These are phyloP conservation scores for Spergularia bocconei DNA, from an alignment of 148 eudicot species.

Conservation along the genomic window DNA sequence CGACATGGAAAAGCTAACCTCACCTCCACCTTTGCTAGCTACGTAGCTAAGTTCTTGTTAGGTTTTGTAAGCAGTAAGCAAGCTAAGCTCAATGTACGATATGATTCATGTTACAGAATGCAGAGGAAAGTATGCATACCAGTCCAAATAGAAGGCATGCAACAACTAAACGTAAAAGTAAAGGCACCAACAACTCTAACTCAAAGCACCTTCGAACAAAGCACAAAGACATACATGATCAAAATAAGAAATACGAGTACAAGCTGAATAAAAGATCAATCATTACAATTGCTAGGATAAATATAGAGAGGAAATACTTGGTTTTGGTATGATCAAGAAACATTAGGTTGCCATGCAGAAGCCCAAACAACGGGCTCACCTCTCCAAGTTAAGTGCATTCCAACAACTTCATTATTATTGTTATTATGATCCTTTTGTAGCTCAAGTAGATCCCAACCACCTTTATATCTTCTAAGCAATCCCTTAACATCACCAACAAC, in stretches of 20 bases:
- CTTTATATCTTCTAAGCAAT: conserved; percentile 29
- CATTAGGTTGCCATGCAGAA: conserved; percentile 28
- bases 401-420: conserved; percentile 10
- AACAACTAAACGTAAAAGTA: conserved; percentile 6
- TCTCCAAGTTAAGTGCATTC: conserved; percentile 32
- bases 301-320: not conserved
- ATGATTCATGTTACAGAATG: not conserved
- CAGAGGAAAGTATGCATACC: conserved; percentile 4
- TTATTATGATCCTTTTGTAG: conserved; percentile 18
- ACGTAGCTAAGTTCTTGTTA: too few species aligned
- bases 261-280: not conserved
- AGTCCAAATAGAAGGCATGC: conserved; percentile 15
- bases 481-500: conserved; percentile 32
- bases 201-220: conserved; percentile 22
- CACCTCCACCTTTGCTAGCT: too few species aligned
- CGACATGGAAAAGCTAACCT: too few species aligned
- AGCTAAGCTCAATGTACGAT: not conserved
- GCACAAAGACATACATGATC: conserved; percentile 8
- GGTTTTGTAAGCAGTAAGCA: not conserved
- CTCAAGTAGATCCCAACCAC: conserved; percentile 18
- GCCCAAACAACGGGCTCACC: conserved; percentile 28
- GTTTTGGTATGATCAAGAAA: not conserved
- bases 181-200: not conserved
- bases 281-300: not conserved
- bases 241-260: not conserved